These are phyloP conservation scores for Puccinia brachypodii DNA, from an alignment of 1,284 basidiomycete species.

Conservation along the genomic window DNA sequence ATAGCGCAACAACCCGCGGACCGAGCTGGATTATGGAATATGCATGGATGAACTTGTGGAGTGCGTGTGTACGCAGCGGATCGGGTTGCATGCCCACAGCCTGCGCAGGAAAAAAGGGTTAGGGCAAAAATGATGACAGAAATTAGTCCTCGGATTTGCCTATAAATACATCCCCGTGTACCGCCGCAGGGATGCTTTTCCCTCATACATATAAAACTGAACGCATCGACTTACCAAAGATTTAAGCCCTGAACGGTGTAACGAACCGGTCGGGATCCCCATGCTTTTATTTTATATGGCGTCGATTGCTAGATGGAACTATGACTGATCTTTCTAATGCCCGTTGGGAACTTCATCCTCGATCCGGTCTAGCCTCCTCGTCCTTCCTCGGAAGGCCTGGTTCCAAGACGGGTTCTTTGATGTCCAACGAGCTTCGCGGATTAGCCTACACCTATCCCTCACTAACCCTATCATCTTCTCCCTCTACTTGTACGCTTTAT, in stretches of 20 bases:
- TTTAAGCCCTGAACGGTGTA: constrained; percentile 19
- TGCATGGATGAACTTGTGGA: no score
- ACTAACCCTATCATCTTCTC: not conserved
- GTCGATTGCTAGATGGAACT: constrained; percentile 18
- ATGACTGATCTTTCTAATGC: constrained; percentile 21
- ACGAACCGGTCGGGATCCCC: constrained; percentile 16
- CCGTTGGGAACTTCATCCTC: not conserved
- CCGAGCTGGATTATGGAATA: no score
- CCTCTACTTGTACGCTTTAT: no score
- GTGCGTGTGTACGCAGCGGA: no score
- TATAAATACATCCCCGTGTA: not conserved
- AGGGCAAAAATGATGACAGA: constrained; percentile 19
- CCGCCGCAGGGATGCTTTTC: no score
- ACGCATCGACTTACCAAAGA: constrained; percentile 37
- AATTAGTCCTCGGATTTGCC: not conserved
- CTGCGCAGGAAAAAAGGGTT: not conserved
- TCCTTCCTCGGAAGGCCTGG: not conserved
- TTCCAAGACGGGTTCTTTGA: not conserved
- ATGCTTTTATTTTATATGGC: constrained; percentile 41
- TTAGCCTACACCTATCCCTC: not conserved
- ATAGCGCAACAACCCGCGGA: no score
- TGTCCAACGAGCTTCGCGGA: constrained; percentile 22
- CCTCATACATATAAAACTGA: constrained; percentile 36
- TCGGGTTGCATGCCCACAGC: no score
- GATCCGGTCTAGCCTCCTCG: not conserved